phyloP scores from a whole-genome alignment of 2,329 filamentous ascomycete genomes.

The Alternaria consortialis region DNA sequence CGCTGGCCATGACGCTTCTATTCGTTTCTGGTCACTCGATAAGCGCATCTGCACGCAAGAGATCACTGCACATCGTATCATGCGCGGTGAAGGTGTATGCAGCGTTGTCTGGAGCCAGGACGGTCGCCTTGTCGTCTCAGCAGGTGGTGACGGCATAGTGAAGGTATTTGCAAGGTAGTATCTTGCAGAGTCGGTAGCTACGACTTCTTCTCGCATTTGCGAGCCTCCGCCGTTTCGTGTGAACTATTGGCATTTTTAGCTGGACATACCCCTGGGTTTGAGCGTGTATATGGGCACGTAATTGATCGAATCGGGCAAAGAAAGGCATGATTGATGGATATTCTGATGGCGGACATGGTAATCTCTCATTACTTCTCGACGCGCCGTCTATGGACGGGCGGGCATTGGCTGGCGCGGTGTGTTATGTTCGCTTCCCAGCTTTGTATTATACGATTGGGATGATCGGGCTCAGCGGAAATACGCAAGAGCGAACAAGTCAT shows the following conservation, averaged over 20 bases:
- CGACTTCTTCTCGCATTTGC: conserved; percentile 17
- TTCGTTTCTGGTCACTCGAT: conserved; percentile 97
- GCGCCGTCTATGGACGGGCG: conserved; percentile 4
- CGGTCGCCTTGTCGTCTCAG: conserved; percentile 91
- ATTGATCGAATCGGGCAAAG: conserved; percentile 6
- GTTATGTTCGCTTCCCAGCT: conserved; percentile 2
- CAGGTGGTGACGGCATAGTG: conserved; percentile 92
- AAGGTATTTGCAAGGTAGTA: conserved; percentile 75
- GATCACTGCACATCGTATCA: conserved; percentile 89
- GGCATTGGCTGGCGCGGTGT: conserved; percentile 5
- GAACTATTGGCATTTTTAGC: conserved; percentile 32
- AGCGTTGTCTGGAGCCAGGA: conserved; percentile 95
- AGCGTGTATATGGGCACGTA: conserved; percentile 6
- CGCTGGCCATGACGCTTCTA: conserved; percentile 91
- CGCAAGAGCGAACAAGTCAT: conserved; percentile 6
- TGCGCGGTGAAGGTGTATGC: conserved; percentile 96
- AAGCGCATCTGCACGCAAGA: conserved; percentile 96
- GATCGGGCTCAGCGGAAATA: neutral
- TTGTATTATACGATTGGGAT: conserved; percentile 14
- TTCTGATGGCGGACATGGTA: conserved; percentile 23
- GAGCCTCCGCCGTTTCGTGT: conserved; percentile 16
- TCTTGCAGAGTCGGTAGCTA: conserved; percentile 15
- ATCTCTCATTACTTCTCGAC: conserved; percentile 16
- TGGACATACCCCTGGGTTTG: conserved; percentile 26
- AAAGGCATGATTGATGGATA: conserved; percentile 24